A percentile compares a stretch with the other conserved stretches of the same genome.
Conservation (phyloP, 345 rosid genomes). For the Iberis pinnata region DNA sequence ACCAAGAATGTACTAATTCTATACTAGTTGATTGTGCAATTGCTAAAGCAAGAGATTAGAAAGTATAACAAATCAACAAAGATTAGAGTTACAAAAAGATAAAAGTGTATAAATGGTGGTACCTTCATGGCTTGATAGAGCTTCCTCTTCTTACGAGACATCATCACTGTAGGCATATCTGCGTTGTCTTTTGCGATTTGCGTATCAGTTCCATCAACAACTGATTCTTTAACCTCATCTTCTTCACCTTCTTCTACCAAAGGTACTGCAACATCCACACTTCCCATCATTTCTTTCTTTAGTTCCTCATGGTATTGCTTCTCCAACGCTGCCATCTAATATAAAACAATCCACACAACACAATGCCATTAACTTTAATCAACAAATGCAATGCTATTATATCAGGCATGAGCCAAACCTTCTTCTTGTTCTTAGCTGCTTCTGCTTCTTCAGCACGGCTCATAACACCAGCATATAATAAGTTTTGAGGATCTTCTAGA, state of each 20-base stretch:
- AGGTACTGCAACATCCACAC: conserved; percentile 6
- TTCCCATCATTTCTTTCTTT: conserved; percentile 51
- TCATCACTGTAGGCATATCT: conserved; percentile 31
- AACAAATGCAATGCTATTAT: too few relatives aligned
- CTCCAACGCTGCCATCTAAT: conserved; percentile 61
- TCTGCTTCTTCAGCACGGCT: conserved; percentile 70
- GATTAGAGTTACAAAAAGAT: too few relatives aligned
- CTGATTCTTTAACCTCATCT: conserved; percentile 33
- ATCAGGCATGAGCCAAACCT: conserved; percentile 33
- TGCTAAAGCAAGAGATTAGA: too few relatives aligned
- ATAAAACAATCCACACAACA: not conserved
- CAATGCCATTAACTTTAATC: not conserved
- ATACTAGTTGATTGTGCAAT: too few relatives aligned
- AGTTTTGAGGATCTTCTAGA: conserved; percentile 63
- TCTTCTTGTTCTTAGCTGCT: conserved; percentile 54
- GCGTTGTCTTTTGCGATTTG: conserved; percentile 42
- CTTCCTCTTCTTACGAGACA: conserved; percentile 65
- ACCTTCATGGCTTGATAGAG: conserved; percentile 68
- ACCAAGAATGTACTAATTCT: too few relatives aligned
- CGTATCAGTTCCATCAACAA: conserved; percentile 21
- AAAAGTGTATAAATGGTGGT: not conserved
- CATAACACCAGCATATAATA: conserved; percentile 63
- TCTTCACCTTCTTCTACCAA: conserved; percentile 13
- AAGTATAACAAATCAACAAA: not conserved
- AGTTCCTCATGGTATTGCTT: conserved; percentile 82